A percentile compares a stretch with the other conserved stretches of the same genome.
These are phyloP conservation scores for Phytophthora vignae DNA, from an alignment of 352 stramenopile genomes.

Conservation along the genomic window DNA sequence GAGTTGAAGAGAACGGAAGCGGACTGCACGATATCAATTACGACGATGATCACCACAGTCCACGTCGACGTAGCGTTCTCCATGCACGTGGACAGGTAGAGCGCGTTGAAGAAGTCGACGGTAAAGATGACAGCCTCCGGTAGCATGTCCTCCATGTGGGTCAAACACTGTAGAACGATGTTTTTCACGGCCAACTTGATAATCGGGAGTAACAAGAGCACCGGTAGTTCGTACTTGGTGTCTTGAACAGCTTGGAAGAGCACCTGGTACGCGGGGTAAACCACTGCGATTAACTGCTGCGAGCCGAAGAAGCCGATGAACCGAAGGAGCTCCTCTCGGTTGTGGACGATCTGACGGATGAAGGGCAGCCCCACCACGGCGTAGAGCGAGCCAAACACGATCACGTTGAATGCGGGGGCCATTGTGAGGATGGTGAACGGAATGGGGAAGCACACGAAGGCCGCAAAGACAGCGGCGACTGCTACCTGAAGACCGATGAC, in stretches of 20 bases:
- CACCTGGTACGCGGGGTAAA: background rate
- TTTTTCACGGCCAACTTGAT: background rate
- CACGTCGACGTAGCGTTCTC: background rate
- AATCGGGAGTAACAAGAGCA: background rate
- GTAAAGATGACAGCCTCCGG: background rate
- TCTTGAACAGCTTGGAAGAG: background rate
- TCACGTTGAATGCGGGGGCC: background rate
- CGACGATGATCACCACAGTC: background rate
- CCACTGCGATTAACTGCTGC: background rate
- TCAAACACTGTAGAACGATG: background rate
- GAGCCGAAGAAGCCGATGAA: background rate
- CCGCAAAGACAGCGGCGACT: background rate
- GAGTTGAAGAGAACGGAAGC: background rate
- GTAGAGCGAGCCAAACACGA: background rate
- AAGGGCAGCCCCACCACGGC: background rate
- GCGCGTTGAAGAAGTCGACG: background rate
- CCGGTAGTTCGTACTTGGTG: background rate
- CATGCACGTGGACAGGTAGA: slow-evolving; percentile 1
- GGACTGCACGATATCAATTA: background rate
- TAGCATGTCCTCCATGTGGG: background rate
- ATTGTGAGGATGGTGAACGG: background rate
- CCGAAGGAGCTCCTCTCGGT: background rate
- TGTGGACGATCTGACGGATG: background rate
- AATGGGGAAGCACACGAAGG: background rate
- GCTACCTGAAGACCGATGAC: background rate